Evolutionary conservation across 257 asterid species (phyloP), one percentile per base, ranked within the genome.

Genomic region (Rhazya stricta): DNA sequence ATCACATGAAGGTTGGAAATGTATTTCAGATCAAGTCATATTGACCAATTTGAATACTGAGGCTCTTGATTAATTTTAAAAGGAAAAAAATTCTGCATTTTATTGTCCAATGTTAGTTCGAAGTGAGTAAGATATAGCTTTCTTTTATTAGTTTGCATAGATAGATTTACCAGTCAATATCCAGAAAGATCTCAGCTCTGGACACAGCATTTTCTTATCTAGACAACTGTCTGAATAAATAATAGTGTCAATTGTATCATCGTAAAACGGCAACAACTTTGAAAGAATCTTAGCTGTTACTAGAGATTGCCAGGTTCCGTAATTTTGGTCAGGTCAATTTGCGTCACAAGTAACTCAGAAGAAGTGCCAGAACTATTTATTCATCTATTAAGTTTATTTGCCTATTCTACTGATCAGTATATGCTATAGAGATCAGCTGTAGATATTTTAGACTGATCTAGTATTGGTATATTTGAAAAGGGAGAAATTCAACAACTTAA

Each of bases 401-500:
- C n/a, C 61, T 45, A 29, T 53, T 25, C 50, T 73, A 53, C 6
- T n/a, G 23, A 34, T 36, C 29, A 50, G 34, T 27, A 16, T n/a
- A 30, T 30, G n/a, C 56, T 62, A 32, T 25, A 12, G 62, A 61
- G 66, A 57, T 65, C 39, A 15, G 10, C 10, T 19, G 16, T 21
- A 27, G 19, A 21, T 50, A 21, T 54, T 72, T 19, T 65, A 27
- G 13, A 46, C 4, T 25, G 32, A 19, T 62, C 74, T 81, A 36
- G 63, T 46, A 75, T 71, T 56, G 46, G 6, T 51, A 1, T 66
- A 37, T 50, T 37, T 77, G 73, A 21, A 78, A 77, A 86, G 96
- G 91, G 94, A 67, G 96, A 91, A 81, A 85, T 91, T 88, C 96
- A 88, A 81, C 93, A 89, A 82, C 87, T 94, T 67, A 89, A 83